Percentiles rank a stretch among this genome's conserved stretches.
These are phyloP conservation scores for Naegleria gruberi DNA, from an alignment of 208 protist genomes.

Conservation along the genomic window DNA sequence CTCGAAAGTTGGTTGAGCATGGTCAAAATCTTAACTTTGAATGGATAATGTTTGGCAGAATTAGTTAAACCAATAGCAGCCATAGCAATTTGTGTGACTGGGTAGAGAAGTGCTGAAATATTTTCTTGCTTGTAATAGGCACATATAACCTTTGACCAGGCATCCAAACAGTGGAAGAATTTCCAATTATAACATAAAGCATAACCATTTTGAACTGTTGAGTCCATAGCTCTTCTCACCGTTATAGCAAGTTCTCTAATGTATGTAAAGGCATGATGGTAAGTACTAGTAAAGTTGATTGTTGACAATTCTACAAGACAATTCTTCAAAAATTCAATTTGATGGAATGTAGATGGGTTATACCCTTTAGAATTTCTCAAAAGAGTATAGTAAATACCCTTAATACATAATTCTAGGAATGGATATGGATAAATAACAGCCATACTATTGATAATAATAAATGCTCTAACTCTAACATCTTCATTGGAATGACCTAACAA, in stretches of 20 bases:
- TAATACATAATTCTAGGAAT: not conserved
- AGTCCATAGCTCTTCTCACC: conserved; percentile 45
- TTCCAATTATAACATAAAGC: conserved; percentile 58
- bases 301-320: conserved; percentile 52
- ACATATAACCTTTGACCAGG: conserved; percentile 49
- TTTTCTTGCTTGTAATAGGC: not conserved
- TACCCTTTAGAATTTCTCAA: not conserved
- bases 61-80: not conserved
- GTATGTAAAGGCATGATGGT: conserved; percentile 57
- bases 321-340: conserved; percentile 46
- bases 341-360: not conserved
- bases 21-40: not conserved
- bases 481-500: not conserved
- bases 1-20: not conserved
- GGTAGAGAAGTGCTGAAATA: conserved; percentile 35
- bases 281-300: conserved; percentile 40
- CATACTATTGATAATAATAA: conserved; percentile 2
- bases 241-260: conserved; percentile 64
- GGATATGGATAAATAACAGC: conserved; percentile 1
- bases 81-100: conserved; percentile 47
- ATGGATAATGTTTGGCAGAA: not conserved
- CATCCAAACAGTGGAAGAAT: conserved; percentile 48
- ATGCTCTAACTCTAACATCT: not conserved
- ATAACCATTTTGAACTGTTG: conserved; percentile 14
- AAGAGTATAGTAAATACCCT: conserved; percentile 16